Base-by-base conservation (phyloP, 257 asterid genomes). In the Hygrophila difformis region DNA sequence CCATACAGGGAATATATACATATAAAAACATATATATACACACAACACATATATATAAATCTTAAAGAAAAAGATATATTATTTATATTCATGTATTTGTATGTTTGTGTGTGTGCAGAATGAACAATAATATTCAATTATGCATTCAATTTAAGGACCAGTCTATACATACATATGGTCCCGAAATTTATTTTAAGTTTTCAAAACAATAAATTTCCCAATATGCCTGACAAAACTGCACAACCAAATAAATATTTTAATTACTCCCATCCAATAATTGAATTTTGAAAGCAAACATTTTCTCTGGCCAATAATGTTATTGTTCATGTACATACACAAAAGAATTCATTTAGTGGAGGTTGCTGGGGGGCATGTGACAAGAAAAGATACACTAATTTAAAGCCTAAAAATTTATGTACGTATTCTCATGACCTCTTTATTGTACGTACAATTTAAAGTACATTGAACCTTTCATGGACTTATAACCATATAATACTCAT, bases 201-300 rank as follows among this genome's bases (percentile, higher is more conserved):
- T 57, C 59, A 8, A 49, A 2, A 44, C 23, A 59, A 58, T 18
- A 24, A 38, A 38, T 54, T 16, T 53, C 58, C 40, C 55, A 51
- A 62, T 19, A 51, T 38, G 43, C 53, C 62, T 52, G 26, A 63
- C 18, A 41, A 9, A 4, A 33, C 18, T 41, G 8, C 55, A 11
- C 12, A 10, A 4, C 29, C 37, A 33, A 2, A 5, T 12, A 33
- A 44, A 19, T 34, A 24, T 53, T 52, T 22, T 39, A 53, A 44
- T 34, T 29, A 28, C 49, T 47, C 34, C 60, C 60, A 48, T 47
- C 49, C 71, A 67, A 72, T 72, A 67, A 72, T 72, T 67, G 72
- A 63, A 60, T n/a, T n/a, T n/a, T n/a, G n/a, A n/a, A 56, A 40
- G 7, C 41, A 44, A 43, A 18, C 56, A n/a, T 33, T 52, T 46